Conservation (phyloP, 2,329 filamentous ascomycete species). For the Rhynchosporium graminicola region DNA sequence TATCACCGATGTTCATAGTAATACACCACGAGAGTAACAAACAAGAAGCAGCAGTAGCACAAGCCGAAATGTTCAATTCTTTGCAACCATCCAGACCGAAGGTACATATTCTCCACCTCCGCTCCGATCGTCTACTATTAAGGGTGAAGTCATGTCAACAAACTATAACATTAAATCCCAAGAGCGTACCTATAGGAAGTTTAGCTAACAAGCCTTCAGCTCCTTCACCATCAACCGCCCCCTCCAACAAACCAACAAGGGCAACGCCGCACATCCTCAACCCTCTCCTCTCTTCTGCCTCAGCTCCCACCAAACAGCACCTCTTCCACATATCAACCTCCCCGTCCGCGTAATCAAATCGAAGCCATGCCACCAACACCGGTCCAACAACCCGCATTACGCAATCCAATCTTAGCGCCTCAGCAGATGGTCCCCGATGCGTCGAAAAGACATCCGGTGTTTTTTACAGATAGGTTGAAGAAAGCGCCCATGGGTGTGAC, state of each 20-base stretch:
- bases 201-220: slow-evolving; percentile 8
- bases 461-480: slow-evolving; percentile 67
- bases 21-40: slow-evolving; percentile 12
- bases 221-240: slow-evolving; percentile 15
- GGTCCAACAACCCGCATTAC: slow-evolving; percentile 24
- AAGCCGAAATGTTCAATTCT: slow-evolving; percentile 28
- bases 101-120: slow-evolving; percentile 16
- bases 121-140: neutral
- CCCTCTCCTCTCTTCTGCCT: neutral
- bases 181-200: no score
- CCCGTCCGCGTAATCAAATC: slow-evolving; percentile 45
- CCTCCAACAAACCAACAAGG: slow-evolving; percentile 27
- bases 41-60: neutral
- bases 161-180: no score
- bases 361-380: slow-evolving; percentile 49
- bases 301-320: neutral
- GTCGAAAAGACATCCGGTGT: slow-evolving; percentile 69
- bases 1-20: slow-evolving; percentile 24
- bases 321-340: slow-evolving; percentile 27
- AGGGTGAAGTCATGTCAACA: no score
- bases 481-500: slow-evolving; percentile 50
- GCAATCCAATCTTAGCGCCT: neutral
- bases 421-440: slow-evolving; percentile 44
- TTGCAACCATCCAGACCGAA: slow-evolving; percentile 30
- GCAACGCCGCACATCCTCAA: slow-evolving; percentile 19